Base-by-base conservation (phyloP, 768 basidiomycete species). In the Trametes cingulata region DNA sequence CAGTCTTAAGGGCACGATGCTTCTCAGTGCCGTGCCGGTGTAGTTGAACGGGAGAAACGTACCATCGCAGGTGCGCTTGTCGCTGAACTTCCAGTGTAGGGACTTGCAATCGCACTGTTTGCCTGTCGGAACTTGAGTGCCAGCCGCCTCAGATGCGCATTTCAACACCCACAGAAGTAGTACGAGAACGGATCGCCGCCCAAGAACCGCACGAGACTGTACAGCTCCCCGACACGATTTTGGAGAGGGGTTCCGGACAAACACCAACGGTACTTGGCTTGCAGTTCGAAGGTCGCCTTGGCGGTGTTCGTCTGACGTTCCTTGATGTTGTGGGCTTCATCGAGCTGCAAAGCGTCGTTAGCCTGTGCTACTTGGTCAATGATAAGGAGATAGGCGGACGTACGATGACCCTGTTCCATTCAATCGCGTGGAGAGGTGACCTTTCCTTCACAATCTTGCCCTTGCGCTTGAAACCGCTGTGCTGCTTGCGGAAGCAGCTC, bases 291-390 rank as follows among this genome's bases (percentile, higher is more conserved):
- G 0, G 93, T 84, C n/a, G 95, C 95, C 73, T 96, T 98, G 1
- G 96, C 95, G 0, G 96, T 98, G 70, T 96, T 98, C 1, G 93
- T 95, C 3, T 85, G 76, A 3, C 96, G 85, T 70, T 98, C 96
- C 69, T 98, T 98, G 78, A 98, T 98, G 71, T 95, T 98, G 74
- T 98, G 96, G 6, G 95, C 96, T 77, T 97, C 95, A 65, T 98
- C 95, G 43, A 97, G 83, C 90, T 92, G 61, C 3, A 56, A 13
- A 15, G 46, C 25, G 19, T 6, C 17, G 36, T 52, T 37, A 19
- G 36, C 42, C 60, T 25, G 19, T 6, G 22, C 52, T 40, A n/a
- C n/a, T n/a, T n/a, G n/a, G n/a, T 19, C 29, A 40, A 59, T 24
- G 29, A 47, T 5, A 27, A 10, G 14, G 6, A 24, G 15, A 20